phyloP scores from a whole-genome alignment of 306 rosid genomes.

The Neltuma alba region DNA sequence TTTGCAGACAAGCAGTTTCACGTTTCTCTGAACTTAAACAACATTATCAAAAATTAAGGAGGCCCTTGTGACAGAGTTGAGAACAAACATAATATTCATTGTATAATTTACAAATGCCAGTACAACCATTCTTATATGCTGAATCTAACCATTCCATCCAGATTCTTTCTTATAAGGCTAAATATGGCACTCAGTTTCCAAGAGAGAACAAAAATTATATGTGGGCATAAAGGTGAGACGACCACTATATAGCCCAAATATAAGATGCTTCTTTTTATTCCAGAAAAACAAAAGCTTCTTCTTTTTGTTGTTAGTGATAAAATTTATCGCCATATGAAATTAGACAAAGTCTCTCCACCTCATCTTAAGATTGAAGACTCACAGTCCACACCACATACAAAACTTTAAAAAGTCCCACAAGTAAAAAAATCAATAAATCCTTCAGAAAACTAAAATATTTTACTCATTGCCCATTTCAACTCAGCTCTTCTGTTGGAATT shows the following conservation, averaged over 20 bases:
- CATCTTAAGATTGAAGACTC: slow-evolving; percentile 13
- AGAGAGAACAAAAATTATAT: neutral
- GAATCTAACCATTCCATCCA: neutral
- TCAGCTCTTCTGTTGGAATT: neutral
- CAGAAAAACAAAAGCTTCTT: neutral
- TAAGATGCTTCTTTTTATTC: neutral
- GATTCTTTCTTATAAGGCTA: no score
- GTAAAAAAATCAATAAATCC: slow-evolving; percentile 17
- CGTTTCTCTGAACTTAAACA: slow-evolving; percentile 61
- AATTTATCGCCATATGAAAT: slow-evolving; percentile 25
- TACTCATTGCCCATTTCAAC: slow-evolving; percentile 16
- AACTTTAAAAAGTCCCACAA: neutral
- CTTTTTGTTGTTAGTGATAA: neutral
- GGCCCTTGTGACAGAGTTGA: neutral
- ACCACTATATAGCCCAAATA: neutral
- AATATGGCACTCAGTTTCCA: no score
- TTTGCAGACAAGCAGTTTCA: slow-evolving; percentile 78
- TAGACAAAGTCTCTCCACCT: no score
- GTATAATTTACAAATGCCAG: slow-evolving; percentile 16
- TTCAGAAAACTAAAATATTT: neutral
- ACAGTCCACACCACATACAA: neutral
- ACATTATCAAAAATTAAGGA: slow-evolving; percentile 31
- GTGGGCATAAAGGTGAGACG: neutral
- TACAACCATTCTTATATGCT: neutral
- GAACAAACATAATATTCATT: neutral